Percentiles rank a stretch among this genome's conserved stretches.
phyloP scores from a whole-genome alignment of 176 grass and related monocot genomes.

The Juncus effusus region DNA sequence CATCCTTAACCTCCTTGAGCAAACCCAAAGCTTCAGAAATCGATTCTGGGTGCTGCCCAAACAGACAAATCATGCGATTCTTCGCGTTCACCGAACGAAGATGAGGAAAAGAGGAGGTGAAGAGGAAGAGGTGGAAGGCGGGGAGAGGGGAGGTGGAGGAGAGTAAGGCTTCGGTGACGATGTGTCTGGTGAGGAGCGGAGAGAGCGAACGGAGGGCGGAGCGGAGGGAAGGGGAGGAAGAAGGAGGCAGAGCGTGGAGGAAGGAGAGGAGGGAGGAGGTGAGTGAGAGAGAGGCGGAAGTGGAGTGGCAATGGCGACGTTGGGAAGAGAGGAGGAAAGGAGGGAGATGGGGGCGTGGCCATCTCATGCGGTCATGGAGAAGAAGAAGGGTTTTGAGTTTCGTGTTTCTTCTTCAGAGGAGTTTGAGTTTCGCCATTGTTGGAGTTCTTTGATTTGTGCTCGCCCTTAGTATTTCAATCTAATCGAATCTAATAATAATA shows the following conservation, averaged over 20 bases:
- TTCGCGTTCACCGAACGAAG: constrained; percentile 39
- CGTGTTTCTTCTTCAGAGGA: background rate
- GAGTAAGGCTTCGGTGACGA: constrained; percentile 28
- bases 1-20: constrained; percentile 41
- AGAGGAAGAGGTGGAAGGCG: constrained; percentile 55
- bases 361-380: constrained; percentile 84
- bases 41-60: constrained; percentile 28
- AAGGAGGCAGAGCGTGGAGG: constrained; percentile 43
- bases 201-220: constrained; percentile 47
- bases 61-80: constrained; percentile 47
- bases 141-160: constrained; percentile 50
- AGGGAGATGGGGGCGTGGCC: constrained; percentile 43
- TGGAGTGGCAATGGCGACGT: constrained; percentile 3
- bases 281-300: constrained; percentile 23
- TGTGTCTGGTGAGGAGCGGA: constrained; percentile 41
- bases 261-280: constrained; percentile 50
- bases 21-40: constrained; percentile 47
- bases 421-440: background rate
- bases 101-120: constrained; percentile 41
- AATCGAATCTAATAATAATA: too few relatives aligned
- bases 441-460: too few relatives aligned
- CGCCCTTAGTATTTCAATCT: too few relatives aligned
- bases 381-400: background rate
- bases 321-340: constrained; percentile 5
- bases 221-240: constrained; percentile 19